Base-by-base conservation (phyloP, 1,284 basidiomycete species). In the Ustilago bromivora region DNA sequence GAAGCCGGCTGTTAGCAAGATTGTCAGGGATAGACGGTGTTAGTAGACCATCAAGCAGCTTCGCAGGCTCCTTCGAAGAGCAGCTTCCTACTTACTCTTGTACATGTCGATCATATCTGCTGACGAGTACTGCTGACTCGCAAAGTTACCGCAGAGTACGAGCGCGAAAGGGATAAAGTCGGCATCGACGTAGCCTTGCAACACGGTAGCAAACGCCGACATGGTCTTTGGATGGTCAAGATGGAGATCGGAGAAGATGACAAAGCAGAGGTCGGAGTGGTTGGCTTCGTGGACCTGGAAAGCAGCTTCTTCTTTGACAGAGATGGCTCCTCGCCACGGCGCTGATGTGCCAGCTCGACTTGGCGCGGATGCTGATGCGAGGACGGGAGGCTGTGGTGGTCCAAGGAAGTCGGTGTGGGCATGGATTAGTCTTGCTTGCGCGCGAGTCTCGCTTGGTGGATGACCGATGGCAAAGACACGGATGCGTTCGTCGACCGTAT, bases 381-480 rank as follows among this genome's bases (percentile, higher is more conserved):
- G 28, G 11, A 46, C n/a, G 4, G 71, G 71, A 2, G 66, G 54
- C 32, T 67, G 71, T 8, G 71, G 71, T 74, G 93, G 91, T 15
- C 97, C 97, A 4, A 96, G 89, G 83, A 98, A 98, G 47, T 79
- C 76, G 55, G 73, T 62, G 32, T 74, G 66, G 4, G 61, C 67
- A 34, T 74, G 74, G 13, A 81, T 61, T 23, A 40, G 52, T 36
- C 80, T 57, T 11, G 81, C 83, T 9, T 66, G 68, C 10, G 69
- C 73, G 15, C 84, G 68, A 0, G 71, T 64, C 57, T 86, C 84
- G 58, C 75, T 78, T 2, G 97, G 97, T 1, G 97, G 97, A 87
- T 99, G 96, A 1, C 97, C 96, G 77, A 99, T 93, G 9, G 96
- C 97, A 76, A 95, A 91, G 8, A 98, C 95, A 68, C 92, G 90